A percentile compares a stretch with the other conserved stretches of the same genome.
phyloP scores from a whole-genome alignment of 164 flowering plant genomes.

The Euptelea pleiosperma region DNA sequence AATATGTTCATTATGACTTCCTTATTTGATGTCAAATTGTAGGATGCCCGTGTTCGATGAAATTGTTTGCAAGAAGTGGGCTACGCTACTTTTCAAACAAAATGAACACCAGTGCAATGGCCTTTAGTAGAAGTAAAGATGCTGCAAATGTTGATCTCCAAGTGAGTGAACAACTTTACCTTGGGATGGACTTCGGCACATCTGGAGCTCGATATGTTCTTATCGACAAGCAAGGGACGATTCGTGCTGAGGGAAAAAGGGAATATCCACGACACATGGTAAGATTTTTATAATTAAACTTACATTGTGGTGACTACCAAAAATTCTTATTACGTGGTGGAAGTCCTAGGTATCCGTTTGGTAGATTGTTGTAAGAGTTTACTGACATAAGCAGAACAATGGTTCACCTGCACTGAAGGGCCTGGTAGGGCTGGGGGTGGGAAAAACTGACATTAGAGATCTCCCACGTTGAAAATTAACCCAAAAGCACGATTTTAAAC shows the following conservation, averaged over 20 bases:
- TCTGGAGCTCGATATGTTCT: slow-evolving; percentile 89
- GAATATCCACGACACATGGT: slow-evolving; percentile 66
- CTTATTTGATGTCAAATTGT: not conserved
- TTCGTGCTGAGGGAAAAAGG: slow-evolving; percentile 72
- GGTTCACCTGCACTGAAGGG: too few relatives aligned
- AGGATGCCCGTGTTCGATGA: slow-evolving; percentile 13
- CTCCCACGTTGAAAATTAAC: too few relatives aligned
- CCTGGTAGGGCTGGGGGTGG: too few relatives aligned
- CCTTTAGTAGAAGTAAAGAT: slow-evolving; percentile 7
- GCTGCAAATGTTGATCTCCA: slow-evolving; percentile 12
- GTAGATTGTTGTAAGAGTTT: too few relatives aligned
- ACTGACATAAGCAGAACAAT: too few relatives aligned
- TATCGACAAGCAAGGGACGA: slow-evolving; percentile 57
- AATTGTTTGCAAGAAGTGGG: slow-evolving; percentile 6
- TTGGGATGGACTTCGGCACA: slow-evolving; percentile 97
- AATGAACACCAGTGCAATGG: slow-evolving; percentile 9
- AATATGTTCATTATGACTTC: not conserved
- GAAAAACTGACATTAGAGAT: too few relatives aligned
- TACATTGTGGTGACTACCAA: not conserved
- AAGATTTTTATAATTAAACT: slow-evolving; percentile 4
- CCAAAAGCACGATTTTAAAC: too few relatives aligned
- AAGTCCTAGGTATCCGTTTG: too few relatives aligned
- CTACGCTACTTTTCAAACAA: not conserved
- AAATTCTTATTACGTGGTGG: too few relatives aligned
- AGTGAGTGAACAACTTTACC: slow-evolving; percentile 48